A percentile compares a stretch with the other conserved stretches of the same genome.
phyloP scores from a whole-genome alignment of 441 rosid genomes.

The Corymbia citriodora region DNA sequence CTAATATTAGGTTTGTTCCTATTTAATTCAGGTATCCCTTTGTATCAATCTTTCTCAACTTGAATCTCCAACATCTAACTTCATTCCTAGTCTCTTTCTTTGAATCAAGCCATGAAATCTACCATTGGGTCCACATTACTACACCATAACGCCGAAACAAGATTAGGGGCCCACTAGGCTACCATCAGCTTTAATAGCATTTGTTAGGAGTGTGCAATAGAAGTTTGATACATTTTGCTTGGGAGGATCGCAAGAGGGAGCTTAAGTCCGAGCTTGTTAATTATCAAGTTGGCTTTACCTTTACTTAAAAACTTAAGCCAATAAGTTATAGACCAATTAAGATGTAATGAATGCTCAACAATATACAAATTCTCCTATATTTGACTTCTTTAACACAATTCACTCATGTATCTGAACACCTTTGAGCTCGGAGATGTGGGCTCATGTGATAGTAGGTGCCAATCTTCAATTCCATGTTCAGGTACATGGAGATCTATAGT shows the following conservation, averaged over 20 bases:
- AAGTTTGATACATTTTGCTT: neutral
- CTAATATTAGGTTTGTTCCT: neutral
- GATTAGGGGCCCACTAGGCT: neutral
- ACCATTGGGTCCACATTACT: neutral
- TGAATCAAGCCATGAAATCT: neutral
- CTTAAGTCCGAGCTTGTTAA: neutral
- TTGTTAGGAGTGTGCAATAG: neutral
- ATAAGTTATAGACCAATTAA: no score
- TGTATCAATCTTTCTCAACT: neutral
- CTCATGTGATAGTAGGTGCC: neutral
- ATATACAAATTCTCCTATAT: neutral
- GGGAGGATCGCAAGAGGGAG: neutral
- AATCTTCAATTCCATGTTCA: neutral
- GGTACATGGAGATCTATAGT: neutral
- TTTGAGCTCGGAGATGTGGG: neutral
- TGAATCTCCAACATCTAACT: neutral
- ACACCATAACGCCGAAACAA: neutral
- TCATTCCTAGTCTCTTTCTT: neutral
- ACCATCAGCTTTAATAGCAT: neutral
- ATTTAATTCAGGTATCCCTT: neutral
- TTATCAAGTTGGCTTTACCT: neutral
- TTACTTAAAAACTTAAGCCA: neutral
- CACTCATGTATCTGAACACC: neutral
- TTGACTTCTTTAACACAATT: neutral
- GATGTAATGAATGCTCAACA: neutral